phyloP scores from a whole-genome alignment of 1,284 basidiomycete genomes.

The Ganoderma resinaceum region DNA sequence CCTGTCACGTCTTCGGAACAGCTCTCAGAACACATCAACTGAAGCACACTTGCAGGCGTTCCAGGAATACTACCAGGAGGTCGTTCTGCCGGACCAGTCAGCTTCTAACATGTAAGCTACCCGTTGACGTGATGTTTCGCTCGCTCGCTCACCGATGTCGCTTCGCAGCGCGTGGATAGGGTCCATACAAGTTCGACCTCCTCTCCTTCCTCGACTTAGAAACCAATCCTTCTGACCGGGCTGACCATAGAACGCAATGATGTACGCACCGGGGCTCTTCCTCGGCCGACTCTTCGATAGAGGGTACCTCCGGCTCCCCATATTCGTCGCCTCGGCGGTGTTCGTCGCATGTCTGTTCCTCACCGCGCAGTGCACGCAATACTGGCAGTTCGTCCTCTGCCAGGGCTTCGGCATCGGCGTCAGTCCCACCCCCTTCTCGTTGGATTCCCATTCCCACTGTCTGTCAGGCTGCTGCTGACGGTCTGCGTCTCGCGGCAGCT shows the following conservation, averaged over 20 bases:
- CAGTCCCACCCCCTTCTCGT: conserved; percentile 9
- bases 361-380: conserved; percentile 53
- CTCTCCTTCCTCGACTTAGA: neutral
- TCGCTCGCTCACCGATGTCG: neutral
- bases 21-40: neutral
- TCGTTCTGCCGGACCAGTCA: neutral
- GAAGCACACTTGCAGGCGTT: neutral
- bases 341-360: conserved; percentile 54
- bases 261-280: neutral
- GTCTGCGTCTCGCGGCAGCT: neutral
- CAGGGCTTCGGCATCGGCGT: conserved; percentile 55
- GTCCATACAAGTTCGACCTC: neutral
- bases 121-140: too few species aligned
- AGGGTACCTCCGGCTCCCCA: conserved; percentile 51
- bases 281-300: conserved; percentile 57
- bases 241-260: neutral
- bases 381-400: conserved; percentile 58
- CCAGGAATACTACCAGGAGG: neutral
- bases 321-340: conserved; percentile 38
- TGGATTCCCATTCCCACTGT: too few species aligned
- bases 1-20: neutral
- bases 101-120: neutral
- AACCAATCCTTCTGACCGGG: neutral
- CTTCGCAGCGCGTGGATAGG: neutral
- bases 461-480: too few species aligned